Evolutionary conservation across 257 asterid genomes (phyloP), one percentile per base, ranked within the genome.

Genomic region (Penstemon newberryi): DNA sequence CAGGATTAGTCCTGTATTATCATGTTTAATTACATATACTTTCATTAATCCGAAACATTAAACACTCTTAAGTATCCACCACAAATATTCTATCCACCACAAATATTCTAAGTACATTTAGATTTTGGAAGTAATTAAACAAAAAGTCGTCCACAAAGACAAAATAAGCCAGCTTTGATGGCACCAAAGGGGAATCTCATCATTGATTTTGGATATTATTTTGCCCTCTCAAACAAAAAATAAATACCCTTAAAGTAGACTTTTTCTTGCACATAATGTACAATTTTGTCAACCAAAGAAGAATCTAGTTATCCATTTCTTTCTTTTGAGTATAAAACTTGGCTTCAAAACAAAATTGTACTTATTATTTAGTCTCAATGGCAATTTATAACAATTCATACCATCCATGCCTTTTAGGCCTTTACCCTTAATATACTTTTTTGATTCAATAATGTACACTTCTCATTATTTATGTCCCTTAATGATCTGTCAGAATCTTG

Each of bases 151-250:
- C 70, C 74, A 47, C 75, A 80, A 82, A 77, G 88, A 84, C 90
- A 86, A 80, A 85, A 82, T 45, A 57, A 77, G 86, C 82, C 93
- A 82, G 89, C 88, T 75, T 60, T 75, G 77, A 74, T 73, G 85
- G 77, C 86, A 76, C 87, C 87, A 76, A 62, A 65, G 62, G 58
- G 81, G 84, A 77, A 80, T 78, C 85, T 67, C 75, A 66, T 70
- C 70, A 74, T 73, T 73, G 64, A 51, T 61, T 73, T 60, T 33
- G 52, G 44, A 3, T 73, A 43, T 4, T 25, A 42, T 60, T 59
- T 44, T 63, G 7, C 8, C 46, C 45, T 11, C 8, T 7, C 4
- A 7, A 46, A 52, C 12, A 11, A 4, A 8, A 49, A 54, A 43
- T 18, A 52, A 77, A 47, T 25, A 42, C 49, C 51, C 58, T 42